Evolutionary conservation across 2,329 filamentous ascomycete genomes (phyloP).

Genomic region (Claviceps monticola): DNA sequence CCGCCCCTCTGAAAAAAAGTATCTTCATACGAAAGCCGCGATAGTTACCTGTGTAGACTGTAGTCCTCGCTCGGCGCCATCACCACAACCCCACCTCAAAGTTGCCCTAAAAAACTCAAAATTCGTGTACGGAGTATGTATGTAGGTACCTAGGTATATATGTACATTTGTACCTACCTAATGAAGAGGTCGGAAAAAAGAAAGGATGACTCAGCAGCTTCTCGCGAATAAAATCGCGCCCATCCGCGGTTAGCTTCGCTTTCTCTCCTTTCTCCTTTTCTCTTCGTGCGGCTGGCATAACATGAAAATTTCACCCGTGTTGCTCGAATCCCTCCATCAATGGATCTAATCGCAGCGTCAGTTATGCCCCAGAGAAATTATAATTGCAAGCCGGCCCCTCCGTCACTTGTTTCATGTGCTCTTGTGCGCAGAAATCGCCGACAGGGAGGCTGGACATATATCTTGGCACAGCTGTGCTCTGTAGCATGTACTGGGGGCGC

Average conservation of each 20-base stretch:
- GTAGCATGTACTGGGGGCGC: not conserved
- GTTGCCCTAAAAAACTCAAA: too few species aligned
- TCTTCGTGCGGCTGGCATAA: slow-evolving; percentile 72
- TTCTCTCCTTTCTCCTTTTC: slow-evolving; percentile 37
- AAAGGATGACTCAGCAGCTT: slow-evolving; percentile 3
- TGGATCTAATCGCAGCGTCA: slow-evolving; percentile 52
- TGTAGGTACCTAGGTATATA: too few species aligned
- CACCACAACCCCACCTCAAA: too few species aligned
- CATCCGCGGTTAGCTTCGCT: slow-evolving; percentile 11
- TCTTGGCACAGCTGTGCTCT: not conserved
- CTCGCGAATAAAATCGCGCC: slow-evolving; percentile 12
- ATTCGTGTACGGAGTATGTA: too few species aligned
- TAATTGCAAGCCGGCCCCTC: slow-evolving; percentile 60
- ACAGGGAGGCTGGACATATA: slow-evolving; percentile 6
- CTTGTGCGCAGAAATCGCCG: slow-evolving; percentile 17
- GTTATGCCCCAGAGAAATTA: slow-evolving; percentile 62
- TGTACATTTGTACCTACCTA: too few species aligned
- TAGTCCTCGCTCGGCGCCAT: too few species aligned
- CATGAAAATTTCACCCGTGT: slow-evolving; percentile 57
- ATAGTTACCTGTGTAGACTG: too few species aligned
- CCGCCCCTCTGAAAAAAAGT: too few species aligned
- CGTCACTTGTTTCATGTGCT: slow-evolving; percentile 28
- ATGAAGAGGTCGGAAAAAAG: not conserved
- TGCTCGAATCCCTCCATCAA: slow-evolving; percentile 54
- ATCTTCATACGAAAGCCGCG: too few species aligned